Evolutionary conservation across 2,329 filamentous ascomycete species (phyloP), one percentile per base, ranked within the genome.

Genomic region (Talaromyces sp.): DNA sequence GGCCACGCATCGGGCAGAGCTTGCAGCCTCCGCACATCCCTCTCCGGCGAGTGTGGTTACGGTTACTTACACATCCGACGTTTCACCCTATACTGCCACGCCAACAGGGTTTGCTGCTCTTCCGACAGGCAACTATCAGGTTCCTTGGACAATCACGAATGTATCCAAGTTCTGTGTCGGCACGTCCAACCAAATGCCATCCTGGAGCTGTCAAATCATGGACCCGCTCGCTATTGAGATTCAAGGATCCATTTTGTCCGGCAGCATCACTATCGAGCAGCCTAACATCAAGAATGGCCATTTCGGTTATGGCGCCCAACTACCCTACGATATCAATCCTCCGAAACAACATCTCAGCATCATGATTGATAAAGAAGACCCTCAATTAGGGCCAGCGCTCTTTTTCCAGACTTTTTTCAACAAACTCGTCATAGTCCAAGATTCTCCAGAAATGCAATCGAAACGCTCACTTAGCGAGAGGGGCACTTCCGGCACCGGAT

Each of bases 341-440:
- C 68, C 64, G 8, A 71, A 77, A 28, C 76, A 82, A 61, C 68
- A 75, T 1, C 69, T 88, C 60, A 72, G 76, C 21, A 75, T 85
- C 33, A 83, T 85, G 41, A 72, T 75, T 36, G 86, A 89, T 68
- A 77, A 79, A 37, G 80, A 83, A 60, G 80, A 82, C 57, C 74
- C 77, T 37, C 71, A 72, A 13, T 76, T 80, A 61, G 86, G 86
- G 1, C 84, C 85, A 13, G 85, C 85, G 5, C 82, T 81, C 66
- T 86, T 86, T 64, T 88, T 88, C 66, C 79, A 81, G 62, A 72
- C 81, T 22, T 69, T 75, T 13, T 87, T 88, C 65, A 80, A 88
- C 67, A 89, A 89, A 67, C 65, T 88, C 37, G 83, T 88, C 4
- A 78, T 88, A 40, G 67, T 77, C 9, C 72, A 71, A 9, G 71